Evolutionary conservation across 768 basidiomycete species (phyloP).

Genomic region (Cyclocybe cylindracea): DNA sequence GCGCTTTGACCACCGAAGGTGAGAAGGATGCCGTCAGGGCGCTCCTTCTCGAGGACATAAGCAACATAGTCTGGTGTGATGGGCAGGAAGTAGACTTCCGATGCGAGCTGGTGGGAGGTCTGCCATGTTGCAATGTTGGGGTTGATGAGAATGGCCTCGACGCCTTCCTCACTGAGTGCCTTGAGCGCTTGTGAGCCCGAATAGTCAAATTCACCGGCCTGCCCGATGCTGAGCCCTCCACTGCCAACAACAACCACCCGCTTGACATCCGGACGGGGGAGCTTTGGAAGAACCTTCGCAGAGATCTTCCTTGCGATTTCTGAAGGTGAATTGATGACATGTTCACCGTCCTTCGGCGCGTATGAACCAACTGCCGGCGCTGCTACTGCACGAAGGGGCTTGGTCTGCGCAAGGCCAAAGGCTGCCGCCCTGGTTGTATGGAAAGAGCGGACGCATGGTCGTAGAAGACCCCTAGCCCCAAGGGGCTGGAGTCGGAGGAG

Average conservation of each 20-base stretch:
- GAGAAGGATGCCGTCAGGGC: conserved; percentile 94
- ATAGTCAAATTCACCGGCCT: conserved; percentile 99
- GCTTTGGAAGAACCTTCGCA: conserved; percentile 89
- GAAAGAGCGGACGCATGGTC: conserved; percentile 46
- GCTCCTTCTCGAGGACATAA: conserved; percentile 97
- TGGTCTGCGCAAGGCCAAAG: conserved; percentile 47
- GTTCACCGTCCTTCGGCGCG: conserved; percentile 63
- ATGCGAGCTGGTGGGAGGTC: conserved; percentile 95
- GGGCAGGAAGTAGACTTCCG: conserved; percentile 96
- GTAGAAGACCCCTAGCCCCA: conserved; percentile 33
- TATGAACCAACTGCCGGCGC: conserved; percentile 77
- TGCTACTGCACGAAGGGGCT: conserved; percentile 63
- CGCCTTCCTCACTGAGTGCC: conserved; percentile 93
- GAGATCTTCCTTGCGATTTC: conserved; percentile 93
- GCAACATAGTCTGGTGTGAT: conserved; percentile 98
- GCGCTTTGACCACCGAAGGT: conserved; percentile 99
- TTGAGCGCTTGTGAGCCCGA: conserved; percentile 99
- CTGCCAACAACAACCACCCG: conserved; percentile 96
- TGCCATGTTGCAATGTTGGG: conserved; percentile 99
- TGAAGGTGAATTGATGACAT: conserved; percentile 90
- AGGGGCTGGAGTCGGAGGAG: conserved; percentile 43
- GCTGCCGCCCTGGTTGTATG: conserved; percentile 41
- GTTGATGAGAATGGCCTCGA: conserved; percentile 94
- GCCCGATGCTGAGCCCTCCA: conserved; percentile 95
- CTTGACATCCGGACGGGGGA: conserved; percentile 88